Conservation (phyloP, 768 basidiomycete genomes). For the Trametes cubensis region DNA sequence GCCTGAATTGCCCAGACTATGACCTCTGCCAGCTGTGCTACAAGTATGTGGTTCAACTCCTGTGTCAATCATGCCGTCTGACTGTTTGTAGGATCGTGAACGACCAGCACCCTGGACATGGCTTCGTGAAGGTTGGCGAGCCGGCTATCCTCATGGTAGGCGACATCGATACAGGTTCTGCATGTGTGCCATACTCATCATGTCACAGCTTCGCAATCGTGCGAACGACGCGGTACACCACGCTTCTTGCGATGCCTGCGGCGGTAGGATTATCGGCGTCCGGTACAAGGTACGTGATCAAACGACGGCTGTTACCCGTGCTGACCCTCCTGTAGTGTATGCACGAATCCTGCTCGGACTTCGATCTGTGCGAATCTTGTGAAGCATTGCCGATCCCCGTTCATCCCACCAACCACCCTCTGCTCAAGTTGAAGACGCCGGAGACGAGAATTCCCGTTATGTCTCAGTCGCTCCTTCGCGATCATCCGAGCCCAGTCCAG, state of each 20-base stretch:
- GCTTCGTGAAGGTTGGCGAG: constrained; percentile 65
- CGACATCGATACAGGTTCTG: neutral
- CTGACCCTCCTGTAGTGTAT: constrained; percentile 58
- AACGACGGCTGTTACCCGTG: too few relatives aligned
- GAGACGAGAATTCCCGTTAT: constrained; percentile 48
- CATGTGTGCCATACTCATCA: neutral
- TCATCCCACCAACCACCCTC: constrained; percentile 69
- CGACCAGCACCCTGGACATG: constrained; percentile 77
- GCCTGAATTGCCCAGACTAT: constrained; percentile 79
- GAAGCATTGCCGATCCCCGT: constrained; percentile 79
- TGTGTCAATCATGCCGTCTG: neutral
- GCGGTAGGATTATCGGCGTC: constrained; percentile 54
- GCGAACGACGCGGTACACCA: constrained; percentile 42
- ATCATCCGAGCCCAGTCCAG: neutral
- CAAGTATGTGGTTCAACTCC: constrained; percentile 40
- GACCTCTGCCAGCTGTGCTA: constrained; percentile 77
- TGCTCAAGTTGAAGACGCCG: constrained; percentile 70
- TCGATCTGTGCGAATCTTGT: constrained; percentile 78
- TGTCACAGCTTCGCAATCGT: constrained; percentile 36
- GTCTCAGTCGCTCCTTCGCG: neutral
- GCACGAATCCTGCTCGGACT: constrained; percentile 76
- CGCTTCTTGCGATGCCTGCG: constrained; percentile 69
- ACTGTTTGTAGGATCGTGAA: constrained; percentile 51
- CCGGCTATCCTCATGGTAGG: constrained; percentile 61
- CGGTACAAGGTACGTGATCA: constrained; percentile 66